Conservation (phyloP, 2,329 filamentous ascomycete species). For the Diaporthe helianthi region DNA sequence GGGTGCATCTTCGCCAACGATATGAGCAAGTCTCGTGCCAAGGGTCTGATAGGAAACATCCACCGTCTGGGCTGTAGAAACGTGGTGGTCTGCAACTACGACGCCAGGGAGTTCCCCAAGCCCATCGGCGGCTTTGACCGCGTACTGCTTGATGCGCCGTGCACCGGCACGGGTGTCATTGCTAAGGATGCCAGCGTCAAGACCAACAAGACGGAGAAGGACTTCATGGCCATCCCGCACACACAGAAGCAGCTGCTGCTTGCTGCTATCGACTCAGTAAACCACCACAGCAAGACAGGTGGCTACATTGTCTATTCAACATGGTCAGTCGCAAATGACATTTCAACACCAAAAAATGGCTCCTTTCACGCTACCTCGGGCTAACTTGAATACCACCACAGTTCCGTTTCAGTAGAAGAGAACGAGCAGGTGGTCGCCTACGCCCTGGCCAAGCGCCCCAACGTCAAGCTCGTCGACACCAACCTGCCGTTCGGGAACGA, state of each 20-base stretch:
- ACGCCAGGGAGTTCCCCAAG: conserved; percentile 90
- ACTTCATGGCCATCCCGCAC: conserved; percentile 93
- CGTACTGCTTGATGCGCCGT: conserved; percentile 92
- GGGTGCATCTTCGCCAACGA: conserved; percentile 97
- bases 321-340: conserved; percentile 74
- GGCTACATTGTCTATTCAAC: conserved; percentile 98
- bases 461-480: conserved; percentile 91
- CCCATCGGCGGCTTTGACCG: conserved; percentile 96
- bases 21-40: conserved; percentile 89
- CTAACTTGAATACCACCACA: conserved; percentile 33
- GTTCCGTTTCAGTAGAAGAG: conserved; percentile 34
- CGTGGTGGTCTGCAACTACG: conserved; percentile 93
- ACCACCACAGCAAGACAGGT: conserved; percentile 89
- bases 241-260: conserved; percentile 94
- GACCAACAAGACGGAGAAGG: conserved; percentile 95
- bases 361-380: neutral
- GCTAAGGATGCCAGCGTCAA: conserved; percentile 96
- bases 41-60: conserved; percentile 97
- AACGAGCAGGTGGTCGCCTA: conserved; percentile 95
- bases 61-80: conserved; percentile 94
- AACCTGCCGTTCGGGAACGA: conserved; percentile 90
- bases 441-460: conserved; percentile 87
- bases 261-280: conserved; percentile 91
- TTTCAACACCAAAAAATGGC: conserved; percentile 36
- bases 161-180: conserved; percentile 96